Percentiles rank a stretch among this genome's conserved stretches.
phyloP scores from a whole-genome alignment of 2,329 filamentous ascomycete genomes.

The Botrytis sinoallii region DNA sequence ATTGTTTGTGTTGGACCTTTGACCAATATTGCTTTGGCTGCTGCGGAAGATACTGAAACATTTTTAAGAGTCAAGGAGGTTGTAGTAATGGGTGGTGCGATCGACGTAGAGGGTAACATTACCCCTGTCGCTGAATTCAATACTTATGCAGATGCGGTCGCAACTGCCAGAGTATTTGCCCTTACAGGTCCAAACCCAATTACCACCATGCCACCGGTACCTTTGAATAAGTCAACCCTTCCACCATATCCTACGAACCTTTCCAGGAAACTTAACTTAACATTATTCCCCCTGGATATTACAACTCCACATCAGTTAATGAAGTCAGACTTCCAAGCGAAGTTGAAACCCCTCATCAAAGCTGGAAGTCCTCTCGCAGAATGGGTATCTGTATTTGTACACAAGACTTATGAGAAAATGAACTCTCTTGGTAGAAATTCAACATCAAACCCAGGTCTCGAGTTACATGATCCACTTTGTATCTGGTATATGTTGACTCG shows the following conservation, averaged over 20 bases:
- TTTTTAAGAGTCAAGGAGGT: slow-evolving; percentile 89
- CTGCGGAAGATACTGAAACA: slow-evolving; percentile 81
- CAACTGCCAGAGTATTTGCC: slow-evolving; percentile 73
- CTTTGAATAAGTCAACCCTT: slow-evolving; percentile 49
- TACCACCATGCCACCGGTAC: slow-evolving; percentile 75
- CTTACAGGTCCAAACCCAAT: slow-evolving; percentile 70
- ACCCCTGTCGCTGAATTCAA: slow-evolving; percentile 92
- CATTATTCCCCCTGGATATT: slow-evolving; percentile 73
- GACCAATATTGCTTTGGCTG: slow-evolving; percentile 89
- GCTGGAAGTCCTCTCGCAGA: slow-evolving; percentile 68
- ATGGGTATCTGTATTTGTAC: slow-evolving; percentile 71
- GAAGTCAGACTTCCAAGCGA: slow-evolving; percentile 55
- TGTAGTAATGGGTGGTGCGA: slow-evolving; percentile 90
- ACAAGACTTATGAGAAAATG: slow-evolving; percentile 68
- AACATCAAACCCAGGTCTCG: slow-evolving; percentile 54
- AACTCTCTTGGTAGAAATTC: slow-evolving; percentile 56
- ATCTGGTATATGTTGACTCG: slow-evolving; percentile 73
- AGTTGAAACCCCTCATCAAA: slow-evolving; percentile 53
- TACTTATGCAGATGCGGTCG: slow-evolving; percentile 81
- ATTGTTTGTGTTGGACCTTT: slow-evolving; percentile 86
- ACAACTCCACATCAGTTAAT: slow-evolving; percentile 68
- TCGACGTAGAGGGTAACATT: slow-evolving; percentile 77
- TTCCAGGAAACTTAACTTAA: slow-evolving; percentile 61
- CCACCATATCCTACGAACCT: slow-evolving; percentile 62
- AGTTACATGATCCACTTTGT: slow-evolving; percentile 72